phyloP scores from a whole-genome alignment of 2,329 filamentous ascomycete genomes.

The Aspergillus candidus region DNA sequence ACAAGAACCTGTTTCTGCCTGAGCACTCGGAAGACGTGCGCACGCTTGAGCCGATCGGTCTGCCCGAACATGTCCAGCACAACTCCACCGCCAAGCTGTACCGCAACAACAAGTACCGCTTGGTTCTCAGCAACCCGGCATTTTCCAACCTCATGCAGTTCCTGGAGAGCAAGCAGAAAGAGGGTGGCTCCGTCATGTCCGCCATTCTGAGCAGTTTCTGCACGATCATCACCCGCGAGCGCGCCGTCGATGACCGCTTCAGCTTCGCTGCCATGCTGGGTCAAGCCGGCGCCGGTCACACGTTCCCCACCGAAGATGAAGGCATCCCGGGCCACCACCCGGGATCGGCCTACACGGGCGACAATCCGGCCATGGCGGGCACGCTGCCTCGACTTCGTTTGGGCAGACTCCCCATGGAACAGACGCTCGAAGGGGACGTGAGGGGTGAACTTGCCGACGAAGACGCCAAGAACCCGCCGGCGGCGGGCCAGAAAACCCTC shows the following conservation, averaged over 20 bases:
- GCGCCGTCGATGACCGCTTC: slow-evolving; percentile 51
- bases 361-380: slow-evolving; percentile 51
- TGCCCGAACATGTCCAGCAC: slow-evolving; percentile 71
- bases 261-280: slow-evolving; percentile 57
- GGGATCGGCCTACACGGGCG: slow-evolving; percentile 56
- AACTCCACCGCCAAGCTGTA: slow-evolving; percentile 77
- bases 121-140: slow-evolving; percentile 81
- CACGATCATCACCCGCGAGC: slow-evolving; percentile 55
- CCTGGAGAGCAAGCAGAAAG: slow-evolving; percentile 76
- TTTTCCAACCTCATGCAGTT: slow-evolving; percentile 80
- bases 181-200: slow-evolving; percentile 72
- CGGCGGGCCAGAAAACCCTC: slow-evolving; percentile 63
- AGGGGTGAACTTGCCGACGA: slow-evolving; percentile 81
- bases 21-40: slow-evolving; percentile 77
- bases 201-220: slow-evolving; percentile 61
- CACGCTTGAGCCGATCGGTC: slow-evolving; percentile 63
- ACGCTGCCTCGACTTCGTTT: slow-evolving; percentile 63
- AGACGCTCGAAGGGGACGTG: slow-evolving; percentile 75
- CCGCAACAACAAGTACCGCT: slow-evolving; percentile 76
- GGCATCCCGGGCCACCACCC: slow-evolving; percentile 63
- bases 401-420: slow-evolving; percentile 76
- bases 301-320: slow-evolving; percentile 61
- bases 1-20: slow-evolving; percentile 64
- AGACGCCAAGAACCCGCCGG: slow-evolving; percentile 69
- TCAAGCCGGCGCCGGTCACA: slow-evolving; percentile 48